Conservation (phyloP, 2,329 filamentous ascomycete genomes). For the Fusarium verticillioides region DNA sequence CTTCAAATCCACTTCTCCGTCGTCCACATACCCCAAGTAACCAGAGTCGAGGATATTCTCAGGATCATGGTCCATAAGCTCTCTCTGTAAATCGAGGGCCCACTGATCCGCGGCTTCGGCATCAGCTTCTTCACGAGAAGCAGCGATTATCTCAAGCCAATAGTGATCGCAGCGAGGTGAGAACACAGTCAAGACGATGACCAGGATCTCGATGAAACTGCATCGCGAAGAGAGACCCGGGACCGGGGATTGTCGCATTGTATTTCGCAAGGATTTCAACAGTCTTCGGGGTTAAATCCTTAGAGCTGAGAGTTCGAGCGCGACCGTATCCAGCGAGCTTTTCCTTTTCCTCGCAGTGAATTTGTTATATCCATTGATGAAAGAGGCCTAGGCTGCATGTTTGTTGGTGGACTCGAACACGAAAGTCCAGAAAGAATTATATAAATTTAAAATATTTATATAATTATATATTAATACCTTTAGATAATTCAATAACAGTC, state of each 20-base stretch:
- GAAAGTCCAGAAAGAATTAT: too few relatives aligned
- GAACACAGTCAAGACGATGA: background rate
- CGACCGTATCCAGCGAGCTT: background rate
- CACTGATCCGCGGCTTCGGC: rapidly evolving
- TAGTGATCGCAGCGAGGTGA: background rate
- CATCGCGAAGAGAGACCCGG: background rate
- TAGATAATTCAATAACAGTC: too few relatives aligned
- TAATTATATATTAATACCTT: too few relatives aligned
- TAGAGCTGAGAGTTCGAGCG: background rate
- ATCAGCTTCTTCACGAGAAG: background rate
- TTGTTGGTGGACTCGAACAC: too few relatives aligned
- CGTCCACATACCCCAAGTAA: background rate
- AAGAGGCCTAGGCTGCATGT: too few relatives aligned
- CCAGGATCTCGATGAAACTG: background rate
- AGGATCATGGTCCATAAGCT: background rate
- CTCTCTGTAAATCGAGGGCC: background rate
- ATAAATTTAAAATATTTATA: too few relatives aligned
- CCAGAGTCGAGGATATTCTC: background rate
- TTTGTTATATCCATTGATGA: too few relatives aligned
- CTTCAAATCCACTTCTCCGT: background rate
- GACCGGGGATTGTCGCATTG: background rate
- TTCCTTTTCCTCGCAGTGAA: background rate
- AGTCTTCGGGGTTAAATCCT: background rate
- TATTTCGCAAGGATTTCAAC: background rate
- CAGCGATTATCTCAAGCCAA: background rate